These are phyloP conservation scores for Phoma sp. DNA, from an alignment of 2,329 filamentous ascomycete genomes.

Conservation along the genomic window DNA sequence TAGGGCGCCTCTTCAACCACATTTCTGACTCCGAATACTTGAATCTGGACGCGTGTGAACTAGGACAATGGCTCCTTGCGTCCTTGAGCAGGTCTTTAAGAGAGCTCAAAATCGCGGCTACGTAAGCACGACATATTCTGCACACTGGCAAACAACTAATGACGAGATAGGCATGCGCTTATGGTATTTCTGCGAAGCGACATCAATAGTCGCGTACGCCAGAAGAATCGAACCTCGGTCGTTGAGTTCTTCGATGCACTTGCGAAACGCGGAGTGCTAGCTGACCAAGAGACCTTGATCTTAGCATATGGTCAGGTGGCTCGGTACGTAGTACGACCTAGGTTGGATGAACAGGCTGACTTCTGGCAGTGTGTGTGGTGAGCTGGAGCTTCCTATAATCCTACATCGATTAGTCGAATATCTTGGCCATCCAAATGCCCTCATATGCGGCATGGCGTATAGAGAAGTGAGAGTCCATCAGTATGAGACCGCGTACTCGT, in stretches of 20 bases:
- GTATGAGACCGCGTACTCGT: neutral
- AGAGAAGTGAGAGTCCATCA: constrained; percentile 65
- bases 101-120: constrained; percentile 83
- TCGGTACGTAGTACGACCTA: constrained; percentile 54
- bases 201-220: constrained; percentile 56
- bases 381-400: constrained; percentile 86
- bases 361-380: constrained; percentile 66
- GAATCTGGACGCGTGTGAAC: constrained; percentile 69
- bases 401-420: constrained; percentile 85
- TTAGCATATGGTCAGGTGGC: constrained; percentile 87
- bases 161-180: constrained; percentile 62
- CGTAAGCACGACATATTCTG: constrained; percentile 53
- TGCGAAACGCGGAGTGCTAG: constrained; percentile 70
- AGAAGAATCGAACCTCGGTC: constrained; percentile 71
- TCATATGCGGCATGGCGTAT: constrained; percentile 82
- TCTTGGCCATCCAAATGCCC: constrained; percentile 79
- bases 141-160: constrained; percentile 15
- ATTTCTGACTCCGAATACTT: constrained; percentile 65
- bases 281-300: constrained; percentile 82
- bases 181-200: constrained; percentile 67
- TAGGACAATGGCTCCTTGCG: constrained; percentile 82
- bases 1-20: constrained; percentile 74
- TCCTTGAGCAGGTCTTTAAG: constrained; percentile 83
- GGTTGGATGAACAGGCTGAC: constrained; percentile 12
- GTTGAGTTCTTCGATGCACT: constrained; percentile 75